Percentiles rank a stretch among this genome's conserved stretches.
Evolutionary conservation across 2,329 filamentous ascomycete genomes (phyloP).

Genomic region (Westerdykella aurantiaca): DNA sequence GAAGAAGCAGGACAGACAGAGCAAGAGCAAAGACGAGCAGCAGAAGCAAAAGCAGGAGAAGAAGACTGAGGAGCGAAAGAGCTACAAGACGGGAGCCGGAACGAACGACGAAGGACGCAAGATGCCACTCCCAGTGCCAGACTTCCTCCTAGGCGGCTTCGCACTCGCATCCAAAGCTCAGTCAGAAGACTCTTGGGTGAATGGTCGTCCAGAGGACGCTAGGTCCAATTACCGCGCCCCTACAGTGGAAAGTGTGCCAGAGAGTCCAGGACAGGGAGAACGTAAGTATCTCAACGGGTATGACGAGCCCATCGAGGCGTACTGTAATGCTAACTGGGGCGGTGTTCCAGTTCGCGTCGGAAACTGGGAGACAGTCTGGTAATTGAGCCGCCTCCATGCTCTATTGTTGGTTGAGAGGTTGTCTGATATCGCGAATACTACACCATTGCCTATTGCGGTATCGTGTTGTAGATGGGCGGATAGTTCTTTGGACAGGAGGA

Average conservation of each 20-base stretch:
- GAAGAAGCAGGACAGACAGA: neutral
- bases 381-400: neutral
- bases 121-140: conserved; percentile 5
- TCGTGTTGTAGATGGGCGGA: neutral
- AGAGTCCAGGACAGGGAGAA: conserved; percentile 5
- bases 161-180: conserved; percentile 10
- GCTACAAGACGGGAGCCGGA: no score
- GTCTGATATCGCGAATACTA: no score
- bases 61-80: neutral
- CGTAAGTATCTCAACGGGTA: conserved; percentile 13
- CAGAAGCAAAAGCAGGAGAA: conserved; percentile 1
- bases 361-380: conserved; percentile 1
- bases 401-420: neutral
- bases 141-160: conserved; percentile 20
- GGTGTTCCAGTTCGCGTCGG: conserved; percentile 13
- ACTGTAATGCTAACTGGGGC: conserved; percentile 17
- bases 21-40: neutral
- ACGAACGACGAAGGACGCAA: neutral
- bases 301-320: conserved; percentile 18
- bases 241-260: conserved; percentile 17
- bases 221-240: conserved; percentile 17
- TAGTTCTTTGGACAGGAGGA: neutral
- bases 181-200: neutral
- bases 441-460: no score
- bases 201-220: neutral